Conservation (phyloP, 2,329 filamentous ascomycete genomes). For the Talaromyces rugulosus region DNA sequence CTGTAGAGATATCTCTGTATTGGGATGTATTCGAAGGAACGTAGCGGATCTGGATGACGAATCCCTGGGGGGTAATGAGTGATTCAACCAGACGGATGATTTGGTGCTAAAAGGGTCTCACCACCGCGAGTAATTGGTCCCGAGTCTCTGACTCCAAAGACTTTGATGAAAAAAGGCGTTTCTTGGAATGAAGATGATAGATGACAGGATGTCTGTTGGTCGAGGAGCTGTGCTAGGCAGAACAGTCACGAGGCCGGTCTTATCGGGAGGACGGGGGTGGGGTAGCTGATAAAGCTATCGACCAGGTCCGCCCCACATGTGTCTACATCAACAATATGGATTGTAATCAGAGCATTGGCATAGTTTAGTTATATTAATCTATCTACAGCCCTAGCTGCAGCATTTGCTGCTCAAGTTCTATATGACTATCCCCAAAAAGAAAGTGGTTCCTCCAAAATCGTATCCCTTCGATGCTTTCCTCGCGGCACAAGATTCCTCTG, state of each 20-base stretch:
- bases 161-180: background rate
- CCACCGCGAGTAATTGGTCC: background rate
- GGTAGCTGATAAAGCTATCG: constrained; percentile 10
- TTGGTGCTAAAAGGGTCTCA: background rate
- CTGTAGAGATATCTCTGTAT: background rate
- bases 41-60: background rate
- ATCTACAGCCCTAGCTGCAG: constrained; percentile 8
- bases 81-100: background rate
- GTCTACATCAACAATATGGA: background rate
- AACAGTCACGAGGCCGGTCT: background rate
- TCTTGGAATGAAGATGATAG: background rate
- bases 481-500: constrained; percentile 77
- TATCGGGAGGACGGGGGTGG: constrained; percentile 8
- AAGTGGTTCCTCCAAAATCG: constrained; percentile 81
- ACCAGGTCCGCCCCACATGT: background rate
- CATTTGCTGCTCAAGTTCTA: constrained; percentile 5
- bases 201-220: background rate
- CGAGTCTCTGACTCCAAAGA: background rate
- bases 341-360: background rate
- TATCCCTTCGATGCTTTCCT: constrained; percentile 85
- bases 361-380: background rate
- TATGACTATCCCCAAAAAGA: background rate
- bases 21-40: background rate
- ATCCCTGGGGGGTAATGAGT: background rate
- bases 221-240: background rate